Conservation (phyloP, 2,329 filamentous ascomycete species). For the Trichoderma sp. region DNA sequence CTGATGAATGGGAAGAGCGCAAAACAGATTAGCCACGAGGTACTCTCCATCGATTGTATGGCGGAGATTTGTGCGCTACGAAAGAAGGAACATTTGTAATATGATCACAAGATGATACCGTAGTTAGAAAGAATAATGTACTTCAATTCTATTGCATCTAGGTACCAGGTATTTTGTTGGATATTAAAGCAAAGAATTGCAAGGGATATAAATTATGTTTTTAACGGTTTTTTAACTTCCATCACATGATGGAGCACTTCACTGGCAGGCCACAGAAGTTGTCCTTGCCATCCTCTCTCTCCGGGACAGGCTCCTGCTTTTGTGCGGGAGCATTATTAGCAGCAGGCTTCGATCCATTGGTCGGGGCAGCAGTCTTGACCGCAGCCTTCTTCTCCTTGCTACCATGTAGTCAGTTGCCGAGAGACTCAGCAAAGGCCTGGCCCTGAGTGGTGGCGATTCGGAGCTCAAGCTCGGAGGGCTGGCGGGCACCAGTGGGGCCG, state of each 20-base stretch:
- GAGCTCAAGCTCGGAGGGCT: constrained; percentile 73
- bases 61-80: constrained; percentile 30
- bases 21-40: constrained; percentile 26
- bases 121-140: not conserved
- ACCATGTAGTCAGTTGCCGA: constrained; percentile 78
- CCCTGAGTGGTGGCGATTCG: constrained; percentile 80
- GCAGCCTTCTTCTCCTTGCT: constrained; percentile 34
- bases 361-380: constrained; percentile 29
- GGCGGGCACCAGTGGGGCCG: constrained; percentile 73
- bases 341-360: constrained; percentile 22
- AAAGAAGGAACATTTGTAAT: constrained; percentile 24
- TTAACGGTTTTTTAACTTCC: not conserved
- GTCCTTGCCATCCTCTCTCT: constrained; percentile 43
- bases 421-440: constrained; percentile 74
- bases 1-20: constrained; percentile 24
- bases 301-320: constrained; percentile 2
- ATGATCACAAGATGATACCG: not conserved
- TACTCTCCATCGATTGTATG: constrained; percentile 32
- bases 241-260: constrained; percentile 68
- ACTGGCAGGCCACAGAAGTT: constrained; percentile 69
- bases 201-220: not conserved
- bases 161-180: not conserved
- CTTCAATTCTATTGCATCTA: constrained; percentile 10
- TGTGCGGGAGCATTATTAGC: constrained; percentile 18
- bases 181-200: constrained; percentile 10